Percentiles rank a stretch among this genome's conserved stretches.
These are phyloP conservation scores for Saprolegnia parasitica DNA, from an alignment of 352 stramenopile genomes.

Conservation along the genomic window DNA sequence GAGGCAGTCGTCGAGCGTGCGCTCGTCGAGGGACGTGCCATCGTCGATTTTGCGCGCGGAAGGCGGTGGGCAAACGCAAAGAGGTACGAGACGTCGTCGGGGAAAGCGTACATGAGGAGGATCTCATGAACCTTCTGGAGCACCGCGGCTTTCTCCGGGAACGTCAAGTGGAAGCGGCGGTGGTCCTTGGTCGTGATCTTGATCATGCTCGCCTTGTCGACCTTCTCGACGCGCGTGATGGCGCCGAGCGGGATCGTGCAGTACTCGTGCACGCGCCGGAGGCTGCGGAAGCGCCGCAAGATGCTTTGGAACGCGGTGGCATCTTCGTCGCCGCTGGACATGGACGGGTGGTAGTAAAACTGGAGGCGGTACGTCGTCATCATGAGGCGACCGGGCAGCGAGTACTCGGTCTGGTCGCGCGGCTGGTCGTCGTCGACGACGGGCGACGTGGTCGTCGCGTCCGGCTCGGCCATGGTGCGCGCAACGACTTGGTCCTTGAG, in stretches of 20 bases:
- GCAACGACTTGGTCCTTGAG: slow-evolving; percentile 22
- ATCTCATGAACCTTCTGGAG: slow-evolving; percentile 60
- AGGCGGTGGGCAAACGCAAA: slow-evolving; percentile 81
- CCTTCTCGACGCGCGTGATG: slow-evolving; percentile 67
- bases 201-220: slow-evolving; percentile 58
- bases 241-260: slow-evolving; percentile 69
- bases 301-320: slow-evolving; percentile 49
- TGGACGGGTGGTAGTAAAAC: slow-evolving; percentile 40
- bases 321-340: slow-evolving; percentile 37
- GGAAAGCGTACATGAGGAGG: slow-evolving; percentile 78
- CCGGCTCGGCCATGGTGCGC: background rate
- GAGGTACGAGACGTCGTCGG: slow-evolving; percentile 75
- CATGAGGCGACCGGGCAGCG: slow-evolving; percentile 45
- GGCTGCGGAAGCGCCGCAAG: slow-evolving; percentile 46
- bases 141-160: slow-evolving; percentile 29
- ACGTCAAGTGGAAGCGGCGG: slow-evolving; percentile 68
- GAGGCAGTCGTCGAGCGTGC: slow-evolving; percentile 36
- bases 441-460: background rate
- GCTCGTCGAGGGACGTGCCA: background rate
- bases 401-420: slow-evolving; percentile 17
- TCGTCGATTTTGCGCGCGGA: slow-evolving; percentile 14
- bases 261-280: slow-evolving; percentile 60
- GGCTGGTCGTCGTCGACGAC: background rate
- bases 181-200: slow-evolving; percentile 78
- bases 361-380: slow-evolving; percentile 85